Base-by-base conservation (phyloP, 202 grass and related monocot species). In the Musa balbisiana region DNA sequence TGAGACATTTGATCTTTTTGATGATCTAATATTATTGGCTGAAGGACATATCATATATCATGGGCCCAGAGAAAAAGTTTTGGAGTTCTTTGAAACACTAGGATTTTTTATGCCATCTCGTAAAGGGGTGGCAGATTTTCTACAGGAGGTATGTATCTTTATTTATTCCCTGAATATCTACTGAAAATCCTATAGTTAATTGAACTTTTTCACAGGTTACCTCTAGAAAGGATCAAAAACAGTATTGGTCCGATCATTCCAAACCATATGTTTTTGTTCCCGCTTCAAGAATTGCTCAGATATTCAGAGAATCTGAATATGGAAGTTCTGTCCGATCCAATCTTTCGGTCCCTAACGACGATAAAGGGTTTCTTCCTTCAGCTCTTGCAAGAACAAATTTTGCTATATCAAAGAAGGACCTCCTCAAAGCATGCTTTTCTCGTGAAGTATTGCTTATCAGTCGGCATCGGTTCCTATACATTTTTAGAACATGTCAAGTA, bases 1-100 rank as follows among this genome's bases (percentile, higher is more conserved):
- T 67, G 90, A 92, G 82, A 89, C 90, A 68, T 92, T 92, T 87
- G 84, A 82, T 22, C 82, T 92, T 60, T 92, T 92, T 81, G 90
- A 92, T 85, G 90, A 92, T 55, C 71, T 92, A 43, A 89, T 92
- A 82, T 82, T 92, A 67, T 67, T 92, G 52, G 87, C 90, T 10
- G 84, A 92, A 87, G 90, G 90, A 49, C 78, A 87, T 50, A 89
- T 92, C 50, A 76, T 92, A 52, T 92, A 92, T 81, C 84, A 89
- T 58, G 90, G 90, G n/a, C 90, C 82, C 22, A 85, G 5, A 17
- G 65, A 51, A 15, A 67, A 63, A 83, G 82, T 83, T 69, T 59
- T 89, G 8, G 84, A 79, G 3, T 89, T 84, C 66, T 92, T 92
- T 64, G 81, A 85, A 76, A 85, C 77, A 22, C 22, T 92, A 52